Base-by-base conservation (phyloP, 2,329 filamentous ascomycete genomes). In the Colletotrichum higginsianum region DNA sequence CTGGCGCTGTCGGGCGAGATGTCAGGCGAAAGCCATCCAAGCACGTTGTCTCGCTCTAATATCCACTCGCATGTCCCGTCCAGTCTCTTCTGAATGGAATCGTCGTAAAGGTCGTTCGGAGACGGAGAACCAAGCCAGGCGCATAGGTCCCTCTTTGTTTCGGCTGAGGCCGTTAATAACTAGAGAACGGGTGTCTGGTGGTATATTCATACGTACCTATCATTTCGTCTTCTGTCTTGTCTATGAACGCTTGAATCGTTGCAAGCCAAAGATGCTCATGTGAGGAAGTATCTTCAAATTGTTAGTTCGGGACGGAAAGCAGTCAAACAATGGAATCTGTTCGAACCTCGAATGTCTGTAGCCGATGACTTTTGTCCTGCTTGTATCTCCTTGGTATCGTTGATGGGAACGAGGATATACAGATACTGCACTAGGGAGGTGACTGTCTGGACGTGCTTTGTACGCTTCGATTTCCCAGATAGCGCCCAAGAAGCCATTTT, bases 61-160 rank as follows among this genome's bases (percentile, higher is more conserved):
- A 80, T 76, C 79, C 78, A 80, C 15, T 76, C 67, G 55, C 78
- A 80, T 2, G 78, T 80, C 12, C 66, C 74, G 0, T 67, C 55
- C 1, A 79, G 60, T 21, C 74, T 73, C 30, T 50, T 75, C 9
- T 69, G 68, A 11, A 76, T 30, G 4, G 73, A 74, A 12, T 77
- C 66, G 4, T 77, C 67, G 53, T 76, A 78, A 2, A 67, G 38
- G 1, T 74, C 76, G 16, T 62, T 75, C 1, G 73, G 61, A 1
- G 57, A 23, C 8, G 50, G 49, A 38, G 46, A 38, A 1, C 46
- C 57, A 0, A 76, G 40, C 76, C 76, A 78, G 2, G 61, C 50
- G 40, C 72, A 61, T 12, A 77, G 35, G 3, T 74, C 72, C 18
- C 66, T 63, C 26, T 67, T 66, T 30, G 47, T 61, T 12, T 61